Percentiles rank a stretch among this genome's conserved stretches.
Evolutionary conservation across 2,329 filamentous ascomycete species (phyloP).

Genomic region (Diplodia intermedia): DNA sequence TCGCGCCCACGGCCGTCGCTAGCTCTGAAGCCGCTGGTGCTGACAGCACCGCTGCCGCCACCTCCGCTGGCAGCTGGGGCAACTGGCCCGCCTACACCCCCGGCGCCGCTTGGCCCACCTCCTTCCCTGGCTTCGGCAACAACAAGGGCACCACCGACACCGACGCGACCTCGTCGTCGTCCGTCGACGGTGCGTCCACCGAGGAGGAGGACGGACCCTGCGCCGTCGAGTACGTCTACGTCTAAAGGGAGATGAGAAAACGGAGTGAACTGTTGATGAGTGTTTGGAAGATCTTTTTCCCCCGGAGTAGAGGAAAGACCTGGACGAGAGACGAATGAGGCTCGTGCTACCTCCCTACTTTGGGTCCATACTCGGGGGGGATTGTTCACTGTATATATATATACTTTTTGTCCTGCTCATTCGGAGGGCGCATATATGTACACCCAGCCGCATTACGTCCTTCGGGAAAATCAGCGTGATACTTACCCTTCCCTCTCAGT

Average conservation of each 20-base stretch:
- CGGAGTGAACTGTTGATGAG: background rate
- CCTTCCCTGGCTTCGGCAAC: background rate
- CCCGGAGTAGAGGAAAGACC: background rate
- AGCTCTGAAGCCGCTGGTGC: slow-evolving; percentile 7
- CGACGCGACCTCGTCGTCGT: background rate
- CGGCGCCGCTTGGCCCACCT: slow-evolving; percentile 12
- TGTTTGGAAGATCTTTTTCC: background rate
- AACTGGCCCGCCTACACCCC: slow-evolving; percentile 21
- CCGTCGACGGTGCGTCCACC: background rate
- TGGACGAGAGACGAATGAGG: background rate
- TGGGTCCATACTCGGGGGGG: background rate
- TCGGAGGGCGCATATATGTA: background rate
- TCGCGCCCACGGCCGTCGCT: slow-evolving; percentile 22
- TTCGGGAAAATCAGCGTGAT: background rate
- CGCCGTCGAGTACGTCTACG: slow-evolving; percentile 27
- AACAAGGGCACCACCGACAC: background rate
- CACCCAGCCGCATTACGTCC: background rate
- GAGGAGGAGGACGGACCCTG: slow-evolving; percentile 22
- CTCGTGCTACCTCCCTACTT: background rate
- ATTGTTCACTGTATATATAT: background rate
- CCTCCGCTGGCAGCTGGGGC: background rate
- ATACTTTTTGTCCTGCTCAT: background rate
- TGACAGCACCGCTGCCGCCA: background rate
- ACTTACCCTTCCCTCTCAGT: background rate
- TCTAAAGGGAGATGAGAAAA: background rate